A percentile compares a stretch with the other conserved stretches of the same genome.
Conservation (phyloP, 176 grass and related monocot genomes). For the Oryza glaberrima region DNA sequence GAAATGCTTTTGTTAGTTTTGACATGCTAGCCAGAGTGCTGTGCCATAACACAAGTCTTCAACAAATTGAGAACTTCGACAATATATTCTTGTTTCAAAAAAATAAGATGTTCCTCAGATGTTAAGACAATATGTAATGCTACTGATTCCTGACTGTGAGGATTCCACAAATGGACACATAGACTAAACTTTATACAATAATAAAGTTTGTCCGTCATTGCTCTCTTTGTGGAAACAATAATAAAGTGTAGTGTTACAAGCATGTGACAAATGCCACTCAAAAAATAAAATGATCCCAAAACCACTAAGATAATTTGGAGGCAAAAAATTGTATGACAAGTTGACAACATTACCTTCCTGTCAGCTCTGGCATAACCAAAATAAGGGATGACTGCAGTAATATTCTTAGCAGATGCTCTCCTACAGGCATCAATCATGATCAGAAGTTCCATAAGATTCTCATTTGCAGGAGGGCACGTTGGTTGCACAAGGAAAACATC, state of each 20-base stretch:
- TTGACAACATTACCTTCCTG: slow-evolving; percentile 68
- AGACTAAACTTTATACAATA: background rate
- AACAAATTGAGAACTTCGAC: background rate
- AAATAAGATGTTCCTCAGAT: background rate
- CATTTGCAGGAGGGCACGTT: slow-evolving; percentile 91
- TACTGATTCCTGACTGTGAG: background rate
- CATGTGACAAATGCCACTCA: background rate
- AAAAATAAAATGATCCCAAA: background rate
- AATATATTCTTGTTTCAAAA: background rate
- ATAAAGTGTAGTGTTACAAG: slow-evolving; percentile 8
- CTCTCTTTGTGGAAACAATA: background rate
- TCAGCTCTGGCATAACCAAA: slow-evolving; percentile 99
- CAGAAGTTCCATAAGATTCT: slow-evolving; percentile 99
- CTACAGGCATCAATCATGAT: slow-evolving; percentile 98
- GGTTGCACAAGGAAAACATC: slow-evolving; percentile 97
- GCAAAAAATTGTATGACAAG: background rate
- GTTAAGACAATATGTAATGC: background rate
- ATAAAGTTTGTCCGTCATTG: slow-evolving; percentile 1
- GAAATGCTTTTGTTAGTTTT: background rate
- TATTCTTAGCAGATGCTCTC: slow-evolving; percentile 97
- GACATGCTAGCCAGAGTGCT: background rate
- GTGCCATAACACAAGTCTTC: background rate
- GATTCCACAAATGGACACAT: background rate
- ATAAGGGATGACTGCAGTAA: slow-evolving; percentile 97
- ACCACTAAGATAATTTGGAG: background rate